Conservation (phyloP, 2,329 filamentous ascomycete genomes). For the Scolecobasidium constrictum region DNA sequence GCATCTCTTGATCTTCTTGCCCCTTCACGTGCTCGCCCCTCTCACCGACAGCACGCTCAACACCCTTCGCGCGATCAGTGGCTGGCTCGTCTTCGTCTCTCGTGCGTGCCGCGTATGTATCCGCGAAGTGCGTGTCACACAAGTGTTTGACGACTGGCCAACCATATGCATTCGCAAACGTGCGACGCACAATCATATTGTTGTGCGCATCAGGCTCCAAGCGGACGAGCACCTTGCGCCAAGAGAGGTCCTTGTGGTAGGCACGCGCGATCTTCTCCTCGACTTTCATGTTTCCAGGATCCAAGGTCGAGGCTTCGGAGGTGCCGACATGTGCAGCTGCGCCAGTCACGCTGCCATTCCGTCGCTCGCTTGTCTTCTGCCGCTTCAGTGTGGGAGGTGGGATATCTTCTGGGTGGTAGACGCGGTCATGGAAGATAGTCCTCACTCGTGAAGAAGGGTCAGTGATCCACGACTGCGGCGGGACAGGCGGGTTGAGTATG, state of each 20-base stretch:
- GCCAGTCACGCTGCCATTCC: constrained; percentile 23
- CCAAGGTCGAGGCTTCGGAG: constrained; percentile 8
- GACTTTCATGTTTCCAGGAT: constrained; percentile 57
- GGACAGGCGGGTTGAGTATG: constrained; percentile 79
- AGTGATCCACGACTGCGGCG: constrained; percentile 68
- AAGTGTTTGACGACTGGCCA: constrained; percentile 96
- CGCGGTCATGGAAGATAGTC: constrained; percentile 92
- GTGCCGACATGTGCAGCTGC: not conserved
- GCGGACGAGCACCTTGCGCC: constrained; percentile 93
- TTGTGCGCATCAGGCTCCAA: constrained; percentile 97
- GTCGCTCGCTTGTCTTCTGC: constrained; percentile 20
- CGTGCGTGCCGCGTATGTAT: constrained; percentile 54
- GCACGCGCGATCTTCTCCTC: constrained; percentile 97
- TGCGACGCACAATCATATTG: constrained; percentile 91
- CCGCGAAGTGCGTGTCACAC: constrained; percentile 87
- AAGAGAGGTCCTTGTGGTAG: constrained; percentile 83
- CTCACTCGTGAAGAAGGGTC: constrained; percentile 72
- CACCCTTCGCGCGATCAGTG: constrained; percentile 57
- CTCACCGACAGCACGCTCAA: constrained; percentile 43
- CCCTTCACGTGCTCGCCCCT: constrained; percentile 56
- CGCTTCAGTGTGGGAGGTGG: constrained; percentile 58
- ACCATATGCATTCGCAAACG: constrained; percentile 94
- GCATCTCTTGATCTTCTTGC: constrained; percentile 16
- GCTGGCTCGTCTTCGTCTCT: constrained; percentile 56
- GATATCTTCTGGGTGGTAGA: constrained; percentile 91